Conservation (phyloP, 2,329 filamentous ascomycete genomes). For the Ceratocystis alfenasii region DNA sequence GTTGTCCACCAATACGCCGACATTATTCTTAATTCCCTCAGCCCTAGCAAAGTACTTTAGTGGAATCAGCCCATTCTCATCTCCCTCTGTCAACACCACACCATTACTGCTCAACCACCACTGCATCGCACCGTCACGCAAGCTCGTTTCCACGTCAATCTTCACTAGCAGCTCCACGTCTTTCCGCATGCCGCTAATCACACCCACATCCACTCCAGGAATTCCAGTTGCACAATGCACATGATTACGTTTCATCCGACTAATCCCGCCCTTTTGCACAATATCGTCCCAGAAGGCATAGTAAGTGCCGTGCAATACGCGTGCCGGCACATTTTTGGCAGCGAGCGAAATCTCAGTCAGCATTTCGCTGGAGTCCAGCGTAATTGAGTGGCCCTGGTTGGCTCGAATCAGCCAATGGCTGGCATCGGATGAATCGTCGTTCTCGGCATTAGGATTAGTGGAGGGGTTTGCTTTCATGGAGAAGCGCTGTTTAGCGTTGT, state of each 20-base stretch:
- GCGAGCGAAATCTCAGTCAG: constrained; percentile 55
- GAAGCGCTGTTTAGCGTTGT: constrained; percentile 87
- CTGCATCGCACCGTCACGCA: constrained; percentile 47
- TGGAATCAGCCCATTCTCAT: constrained; percentile 49
- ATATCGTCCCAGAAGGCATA: constrained; percentile 69
- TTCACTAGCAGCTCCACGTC: constrained; percentile 70
- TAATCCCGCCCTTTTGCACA: constrained; percentile 61
- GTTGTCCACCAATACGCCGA: constrained; percentile 57
- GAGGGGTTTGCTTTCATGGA: constrained; percentile 44
- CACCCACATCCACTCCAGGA: constrained; percentile 34
- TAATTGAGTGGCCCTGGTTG: constrained; percentile 87
- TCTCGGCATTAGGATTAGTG: constrained; percentile 25
- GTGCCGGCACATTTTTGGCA: constrained; percentile 45
- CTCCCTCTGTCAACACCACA: constrained; percentile 55
- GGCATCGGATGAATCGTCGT: constrained; percentile 36
- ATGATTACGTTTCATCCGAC: constrained; percentile 72
- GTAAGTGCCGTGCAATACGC: constrained; percentile 81
- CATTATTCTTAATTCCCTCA: constrained; percentile 45
- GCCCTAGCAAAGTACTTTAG: constrained; percentile 61
- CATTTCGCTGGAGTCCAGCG: constrained; percentile 56
- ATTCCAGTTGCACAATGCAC: constrained; percentile 78
- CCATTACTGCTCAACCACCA: constrained; percentile 76
- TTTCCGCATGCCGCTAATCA: constrained; percentile 69
- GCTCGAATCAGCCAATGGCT: constrained; percentile 77
- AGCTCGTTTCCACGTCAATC: constrained; percentile 56